Conservation (phyloP, 2,329 filamentous ascomycete species). For the Macrophomina tecta region DNA sequence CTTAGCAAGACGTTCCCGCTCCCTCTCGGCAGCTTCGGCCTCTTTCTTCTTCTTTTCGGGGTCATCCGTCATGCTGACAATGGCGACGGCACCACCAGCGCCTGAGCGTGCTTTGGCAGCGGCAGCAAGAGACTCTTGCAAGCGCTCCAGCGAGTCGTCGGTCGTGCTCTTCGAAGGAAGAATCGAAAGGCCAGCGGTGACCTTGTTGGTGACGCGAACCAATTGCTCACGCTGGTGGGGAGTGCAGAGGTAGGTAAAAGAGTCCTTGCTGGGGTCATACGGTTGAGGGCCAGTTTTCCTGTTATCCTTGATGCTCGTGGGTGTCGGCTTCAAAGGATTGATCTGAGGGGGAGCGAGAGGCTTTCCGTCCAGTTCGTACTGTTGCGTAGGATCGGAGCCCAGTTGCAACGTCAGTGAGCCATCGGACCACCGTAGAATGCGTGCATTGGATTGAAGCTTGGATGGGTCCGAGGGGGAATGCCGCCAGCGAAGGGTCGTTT, state of each 20-base stretch:
- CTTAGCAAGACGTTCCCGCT: slow-evolving; percentile 65
- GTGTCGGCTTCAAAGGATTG: slow-evolving; percentile 57
- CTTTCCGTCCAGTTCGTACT: slow-evolving; percentile 77
- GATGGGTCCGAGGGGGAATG: slow-evolving; percentile 69
- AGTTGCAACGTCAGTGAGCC: slow-evolving; percentile 78
- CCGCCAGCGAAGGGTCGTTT: slow-evolving; percentile 72
- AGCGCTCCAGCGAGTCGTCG: slow-evolving; percentile 72
- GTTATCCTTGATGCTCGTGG: slow-evolving; percentile 43
- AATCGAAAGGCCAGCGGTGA: slow-evolving; percentile 74
- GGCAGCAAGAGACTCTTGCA: slow-evolving; percentile 71
- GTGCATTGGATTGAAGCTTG: slow-evolving; percentile 75
- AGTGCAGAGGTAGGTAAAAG: slow-evolving; percentile 77
- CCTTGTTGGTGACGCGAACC: slow-evolving; percentile 75
- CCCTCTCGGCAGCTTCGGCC: slow-evolving; percentile 76
- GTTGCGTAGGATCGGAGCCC: slow-evolving; percentile 69
- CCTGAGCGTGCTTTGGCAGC: slow-evolving; percentile 61
- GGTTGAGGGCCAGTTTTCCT: slow-evolving; percentile 27
- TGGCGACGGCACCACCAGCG: slow-evolving; percentile 63
- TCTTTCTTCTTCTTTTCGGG: slow-evolving; percentile 76
- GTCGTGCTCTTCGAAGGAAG: slow-evolving; percentile 70
- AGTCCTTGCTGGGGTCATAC: slow-evolving; percentile 72
- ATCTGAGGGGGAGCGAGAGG: slow-evolving; percentile 66
- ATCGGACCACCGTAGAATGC: slow-evolving; percentile 79
- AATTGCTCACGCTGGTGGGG: slow-evolving; percentile 72
- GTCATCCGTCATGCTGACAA: slow-evolving; percentile 74